These are phyloP conservation scores for Xylaria sp. DNA, from an alignment of 2,329 filamentous ascomycete genomes.

Conservation along the genomic window DNA sequence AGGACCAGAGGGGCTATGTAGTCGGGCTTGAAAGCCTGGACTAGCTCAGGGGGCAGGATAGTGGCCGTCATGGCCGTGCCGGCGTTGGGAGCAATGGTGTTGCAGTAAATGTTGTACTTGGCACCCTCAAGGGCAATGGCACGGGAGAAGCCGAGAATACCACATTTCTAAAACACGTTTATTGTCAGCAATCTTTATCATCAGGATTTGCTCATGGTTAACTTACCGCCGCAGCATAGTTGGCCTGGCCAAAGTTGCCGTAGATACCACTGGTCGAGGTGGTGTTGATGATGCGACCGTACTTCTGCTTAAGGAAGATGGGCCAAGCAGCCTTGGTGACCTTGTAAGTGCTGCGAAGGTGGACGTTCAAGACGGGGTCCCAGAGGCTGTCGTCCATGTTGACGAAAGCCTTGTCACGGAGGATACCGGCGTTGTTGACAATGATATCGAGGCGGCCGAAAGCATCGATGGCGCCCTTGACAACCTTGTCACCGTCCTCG, in stretches of 20 bases:
- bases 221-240: constrained; percentile 84
- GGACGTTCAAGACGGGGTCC: constrained; percentile 87
- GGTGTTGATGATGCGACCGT: constrained; percentile 93
- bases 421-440: constrained; percentile 96
- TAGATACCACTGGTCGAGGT: constrained; percentile 97
- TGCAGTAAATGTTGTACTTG: constrained; percentile 98
- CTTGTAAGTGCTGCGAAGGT: constrained; percentile 93
- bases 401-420: constrained; percentile 93
- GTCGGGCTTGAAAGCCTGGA: constrained; percentile 98
- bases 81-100: constrained; percentile 96
- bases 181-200: constrained; percentile 20
- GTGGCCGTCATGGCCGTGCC: constrained; percentile 92
- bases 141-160: constrained; percentile 92
- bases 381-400: constrained; percentile 97
- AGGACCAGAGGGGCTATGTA: constrained; percentile 93
- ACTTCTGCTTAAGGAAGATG: constrained; percentile 97
- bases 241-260: constrained; percentile 97
- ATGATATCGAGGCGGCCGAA: constrained; percentile 92
- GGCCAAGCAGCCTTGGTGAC: constrained; percentile 97
- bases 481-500: constrained; percentile 83
- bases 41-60: constrained; percentile 93
- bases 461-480: constrained; percentile 88
- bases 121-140: constrained; percentile 86
- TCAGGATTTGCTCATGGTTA: background rate
- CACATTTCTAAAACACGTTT: constrained; percentile 58